Base-by-base conservation (phyloP, 768 basidiomycete genomes). In the Kwoniella sp. region DNA sequence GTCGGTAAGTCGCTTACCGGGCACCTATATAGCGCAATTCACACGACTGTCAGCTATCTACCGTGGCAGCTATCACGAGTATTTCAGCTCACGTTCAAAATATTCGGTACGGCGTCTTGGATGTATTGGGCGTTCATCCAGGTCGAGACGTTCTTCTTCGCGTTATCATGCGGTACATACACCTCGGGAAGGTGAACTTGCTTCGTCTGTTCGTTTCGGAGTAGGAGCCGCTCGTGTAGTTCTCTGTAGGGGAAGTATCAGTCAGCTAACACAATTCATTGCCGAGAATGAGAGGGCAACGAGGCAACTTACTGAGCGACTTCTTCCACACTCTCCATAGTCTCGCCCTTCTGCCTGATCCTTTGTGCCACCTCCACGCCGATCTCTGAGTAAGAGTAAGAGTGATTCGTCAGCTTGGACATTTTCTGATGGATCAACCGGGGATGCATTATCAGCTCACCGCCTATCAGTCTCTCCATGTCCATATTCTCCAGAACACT, bases 401-500 rank as follows among this genome's bases (percentile, higher is more conserved):
- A n/a, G n/a, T n/a, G n/a, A n/a, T n/a, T n/a, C n/a, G n/a, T n/a
- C n/a, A n/a, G n/a, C n/a, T n/a, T n/a, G n/a, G n/a, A n/a, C 55
- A 13, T 33, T 17, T 17, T 54, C n/a, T 54, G 52, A 30, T 61
- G 6, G 10, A 10, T 2, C 40, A 46, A 17, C 24, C 9, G 40
- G 33, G 22, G 21, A 40, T 56, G 5, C n/a, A 56, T 33, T 5
- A 13, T 13, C 15, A 21, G 56, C 74, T 67, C 40, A 77, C 77
- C 72, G 37, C 88, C 87, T 60, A 98, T 92, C 40, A 98, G 85
- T 29, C 92, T 86, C 74, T 98, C 95, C 95, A 98, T 95, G 80
- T 98, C 95, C 64, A 97, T 87, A 74, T 97, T 96, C 82, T 98
- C 95, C 27, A 98, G 84, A 47, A 97, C 94, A 78, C 91, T 91